phyloP scores from a whole-genome alignment of 179 eudicot species.

The Beta macrorhiza region DNA sequence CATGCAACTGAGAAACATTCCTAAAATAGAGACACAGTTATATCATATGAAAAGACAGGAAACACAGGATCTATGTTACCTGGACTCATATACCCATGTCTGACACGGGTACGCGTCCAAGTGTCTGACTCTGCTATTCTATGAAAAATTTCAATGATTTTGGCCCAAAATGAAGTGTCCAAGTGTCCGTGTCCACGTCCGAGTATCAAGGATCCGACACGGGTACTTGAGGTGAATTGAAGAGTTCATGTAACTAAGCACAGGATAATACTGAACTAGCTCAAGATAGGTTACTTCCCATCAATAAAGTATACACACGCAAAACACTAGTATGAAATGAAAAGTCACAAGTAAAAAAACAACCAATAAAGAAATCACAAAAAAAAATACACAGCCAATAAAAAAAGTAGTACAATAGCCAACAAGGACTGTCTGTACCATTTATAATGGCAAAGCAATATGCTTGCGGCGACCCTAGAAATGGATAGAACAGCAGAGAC shows the following conservation, averaged over 20 bases:
- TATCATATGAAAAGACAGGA: background rate
- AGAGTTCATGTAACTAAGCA: no score
- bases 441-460: conserved; percentile 66
- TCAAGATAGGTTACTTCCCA: background rate
- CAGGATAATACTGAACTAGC: background rate
- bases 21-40: conserved; percentile 31
- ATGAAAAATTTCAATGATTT: no score
- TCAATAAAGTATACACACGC: background rate
- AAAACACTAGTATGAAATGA: background rate
- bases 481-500: conserved; percentile 68
- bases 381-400: background rate
- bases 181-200: no score
- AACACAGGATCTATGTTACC: background rate
- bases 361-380: background rate
- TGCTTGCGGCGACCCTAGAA: conserved; percentile 55
- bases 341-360: background rate
- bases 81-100: no score
- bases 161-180: no score
- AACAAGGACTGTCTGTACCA: conserved; percentile 41
- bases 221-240: no score
- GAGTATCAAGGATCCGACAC: no score
- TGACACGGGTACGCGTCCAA: no score
- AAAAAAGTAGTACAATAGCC: background rate
- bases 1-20: conserved; percentile 73
- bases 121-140: no score